phyloP scores from a whole-genome alignment of 2,329 filamentous ascomycete genomes.

The Beauveria caledonica region DNA sequence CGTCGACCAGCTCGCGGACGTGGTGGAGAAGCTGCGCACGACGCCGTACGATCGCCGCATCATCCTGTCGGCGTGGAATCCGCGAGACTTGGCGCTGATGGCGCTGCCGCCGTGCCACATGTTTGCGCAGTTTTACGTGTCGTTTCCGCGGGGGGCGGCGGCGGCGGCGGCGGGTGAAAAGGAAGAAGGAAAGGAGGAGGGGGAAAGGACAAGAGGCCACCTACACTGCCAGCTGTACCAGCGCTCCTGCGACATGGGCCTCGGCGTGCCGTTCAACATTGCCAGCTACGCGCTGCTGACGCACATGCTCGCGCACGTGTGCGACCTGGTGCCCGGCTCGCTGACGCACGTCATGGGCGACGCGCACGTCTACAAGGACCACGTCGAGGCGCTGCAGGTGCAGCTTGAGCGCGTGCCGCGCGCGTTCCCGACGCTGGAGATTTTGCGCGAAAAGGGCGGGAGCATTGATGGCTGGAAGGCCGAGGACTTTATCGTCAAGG shows the following conservation, averaged over 20 bases:
- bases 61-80: constrained; percentile 92
- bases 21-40: constrained; percentile 76
- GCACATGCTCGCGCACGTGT: constrained; percentile 88
- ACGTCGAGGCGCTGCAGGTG: constrained; percentile 74
- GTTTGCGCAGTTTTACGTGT: constrained; percentile 95
- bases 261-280: constrained; percentile 97
- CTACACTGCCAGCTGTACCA: constrained; percentile 90
- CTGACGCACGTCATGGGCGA: constrained; percentile 96
- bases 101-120: constrained; percentile 92
- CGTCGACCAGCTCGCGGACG: constrained; percentile 84
- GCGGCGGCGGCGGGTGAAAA: neutral
- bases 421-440: constrained; percentile 71
- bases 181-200: constrained; percentile 17
- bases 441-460: constrained; percentile 57
- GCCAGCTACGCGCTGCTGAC: constrained; percentile 88
- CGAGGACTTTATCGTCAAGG: constrained; percentile 80
- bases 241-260: constrained; percentile 90
- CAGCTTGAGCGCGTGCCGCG: constrained; percentile 76
- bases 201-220: constrained; percentile 48
- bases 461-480: constrained; percentile 84
- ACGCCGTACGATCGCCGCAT: constrained; percentile 86
- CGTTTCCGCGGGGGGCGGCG: constrained; percentile 45
- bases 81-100: constrained; percentile 76
- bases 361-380: constrained; percentile 92
- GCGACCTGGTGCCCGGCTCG: constrained; percentile 74